A percentile compares a stretch with the other conserved stretches of the same genome.
Evolutionary conservation across 768 basidiomycete species (phyloP).

Genomic region (Podaxis mareebaensis): DNA sequence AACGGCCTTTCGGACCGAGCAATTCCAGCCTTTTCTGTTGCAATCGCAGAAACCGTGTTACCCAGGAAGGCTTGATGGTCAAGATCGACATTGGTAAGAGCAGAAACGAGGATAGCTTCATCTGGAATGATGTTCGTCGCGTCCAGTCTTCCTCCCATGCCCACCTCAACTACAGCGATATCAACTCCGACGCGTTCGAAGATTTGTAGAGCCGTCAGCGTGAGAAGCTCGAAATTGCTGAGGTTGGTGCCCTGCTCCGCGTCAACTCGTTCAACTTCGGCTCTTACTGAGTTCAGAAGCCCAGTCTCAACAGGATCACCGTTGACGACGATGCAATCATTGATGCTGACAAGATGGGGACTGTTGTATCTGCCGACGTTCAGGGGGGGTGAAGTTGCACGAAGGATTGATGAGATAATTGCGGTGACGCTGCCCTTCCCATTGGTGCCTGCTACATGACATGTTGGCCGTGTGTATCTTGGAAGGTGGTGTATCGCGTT

Average conservation of each 20-base stretch:
- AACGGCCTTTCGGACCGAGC: slow-evolving; percentile 62
- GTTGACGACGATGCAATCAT: slow-evolving; percentile 77
- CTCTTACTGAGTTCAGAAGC: slow-evolving; percentile 48
- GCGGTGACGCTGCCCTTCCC: slow-evolving; percentile 95
- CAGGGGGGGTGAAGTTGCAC: slow-evolving; percentile 51
- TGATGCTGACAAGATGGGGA: slow-evolving; percentile 80
- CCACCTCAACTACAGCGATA: slow-evolving; percentile 86
- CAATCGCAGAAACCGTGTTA: slow-evolving; percentile 68
- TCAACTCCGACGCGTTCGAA: slow-evolving; percentile 77
- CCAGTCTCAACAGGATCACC: slow-evolving; percentile 48
- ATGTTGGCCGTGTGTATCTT: slow-evolving; percentile 71
- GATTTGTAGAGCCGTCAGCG: slow-evolving; percentile 73
- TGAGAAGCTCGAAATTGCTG: slow-evolving; percentile 83
- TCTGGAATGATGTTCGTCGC: slow-evolving; percentile 90
- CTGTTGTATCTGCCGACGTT: slow-evolving; percentile 86
- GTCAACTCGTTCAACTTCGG: slow-evolving; percentile 51
- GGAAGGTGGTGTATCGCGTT: slow-evolving; percentile 56
- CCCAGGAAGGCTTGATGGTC: slow-evolving; percentile 95
- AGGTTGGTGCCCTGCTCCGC: slow-evolving; percentile 43
- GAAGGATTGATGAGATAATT: slow-evolving; percentile 75
- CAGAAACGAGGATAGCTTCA: slow-evolving; percentile 69
- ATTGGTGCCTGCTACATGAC: slow-evolving; percentile 95
- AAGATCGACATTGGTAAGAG: slow-evolving; percentile 83
- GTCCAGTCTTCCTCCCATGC: slow-evolving; percentile 91
- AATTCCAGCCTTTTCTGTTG: slow-evolving; percentile 83